Percentiles rank a stretch among this genome's conserved stretches.
Evolutionary conservation across 108 stramenopile genomes (phyloP).

Genomic region (Mayamaea pseudoterrestris): DNA sequence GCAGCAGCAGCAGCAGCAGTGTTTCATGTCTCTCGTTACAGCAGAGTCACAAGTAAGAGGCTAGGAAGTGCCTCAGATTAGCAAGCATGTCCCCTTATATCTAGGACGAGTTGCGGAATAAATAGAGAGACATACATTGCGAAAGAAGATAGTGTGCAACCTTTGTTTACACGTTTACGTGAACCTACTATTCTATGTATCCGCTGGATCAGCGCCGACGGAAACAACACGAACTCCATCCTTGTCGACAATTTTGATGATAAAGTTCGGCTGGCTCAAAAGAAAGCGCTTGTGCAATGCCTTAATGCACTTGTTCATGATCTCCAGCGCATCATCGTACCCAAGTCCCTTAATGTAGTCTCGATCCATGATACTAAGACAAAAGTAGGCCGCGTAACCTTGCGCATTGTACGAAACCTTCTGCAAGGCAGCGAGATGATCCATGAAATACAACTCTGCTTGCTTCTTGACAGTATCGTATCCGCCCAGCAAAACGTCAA

Average conservation of each 20-base stretch:
- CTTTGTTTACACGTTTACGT: background rate
- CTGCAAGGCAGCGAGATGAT: conserved; percentile 83
- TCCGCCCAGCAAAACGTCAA: conserved; percentile 88
- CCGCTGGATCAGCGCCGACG: conserved; percentile 67
- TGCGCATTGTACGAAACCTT: conserved; percentile 76
- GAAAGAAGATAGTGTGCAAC: no score
- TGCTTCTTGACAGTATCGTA: conserved; percentile 47
- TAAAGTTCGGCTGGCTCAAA: conserved; percentile 88
- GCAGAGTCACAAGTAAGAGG: no score
- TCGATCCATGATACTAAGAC: conserved; percentile 89
- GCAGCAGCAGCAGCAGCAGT: no score
- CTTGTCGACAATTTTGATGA: conserved; percentile 89
- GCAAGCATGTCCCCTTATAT: no score
- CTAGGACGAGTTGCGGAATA: no score
- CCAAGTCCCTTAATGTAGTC: conserved; percentile 77
- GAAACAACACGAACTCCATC: conserved; percentile 72
- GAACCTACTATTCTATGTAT: conserved; percentile 22
- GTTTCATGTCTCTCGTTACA: no score
- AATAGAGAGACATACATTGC: no score
- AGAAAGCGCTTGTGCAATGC: conserved; percentile 89
- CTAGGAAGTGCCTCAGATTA: no score
- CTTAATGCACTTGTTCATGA: conserved; percentile 79
- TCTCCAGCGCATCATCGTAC: conserved; percentile 58
- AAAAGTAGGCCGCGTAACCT: conserved; percentile 93
- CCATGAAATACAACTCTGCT: conserved; percentile 78